Evolutionary conservation across 2,329 filamentous ascomycete genomes (phyloP).

Genomic region (Ceratocystis colombiana): DNA sequence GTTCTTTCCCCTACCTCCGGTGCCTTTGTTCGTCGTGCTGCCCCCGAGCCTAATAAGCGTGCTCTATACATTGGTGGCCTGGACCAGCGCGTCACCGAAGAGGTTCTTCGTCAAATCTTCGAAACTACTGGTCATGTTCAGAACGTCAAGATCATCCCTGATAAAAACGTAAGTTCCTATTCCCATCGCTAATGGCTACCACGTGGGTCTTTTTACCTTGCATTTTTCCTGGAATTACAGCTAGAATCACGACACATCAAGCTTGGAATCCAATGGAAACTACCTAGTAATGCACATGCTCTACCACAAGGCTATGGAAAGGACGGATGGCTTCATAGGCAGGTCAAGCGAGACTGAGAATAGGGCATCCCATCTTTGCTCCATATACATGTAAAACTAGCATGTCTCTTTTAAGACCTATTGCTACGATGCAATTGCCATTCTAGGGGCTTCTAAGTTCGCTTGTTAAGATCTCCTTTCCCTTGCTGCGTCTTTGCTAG

Average conservation of each 20-base stretch:
- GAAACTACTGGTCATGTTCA: constrained; percentile 97
- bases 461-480: neutral
- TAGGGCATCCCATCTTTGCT: neutral
- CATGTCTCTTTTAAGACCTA: neutral
- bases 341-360: neutral
- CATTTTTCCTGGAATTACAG: neutral
- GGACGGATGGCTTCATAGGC: neutral
- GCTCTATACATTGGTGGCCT: constrained; percentile 92
- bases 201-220: neutral
- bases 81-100: constrained; percentile 90
- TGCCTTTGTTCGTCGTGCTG: constrained; percentile 75
- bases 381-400: neutral
- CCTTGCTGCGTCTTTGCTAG: neutral
- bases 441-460: neutral
- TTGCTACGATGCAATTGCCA: neutral
- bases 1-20: constrained; percentile 80
- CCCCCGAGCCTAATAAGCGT: constrained; percentile 96
- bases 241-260: neutral
- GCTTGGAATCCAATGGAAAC: neutral
- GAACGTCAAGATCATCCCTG: constrained; percentile 98
- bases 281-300: neutral
- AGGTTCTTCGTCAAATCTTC: constrained; percentile 94
- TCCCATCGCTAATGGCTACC: neutral
- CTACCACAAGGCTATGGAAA: neutral
- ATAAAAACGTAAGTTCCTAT: constrained; percentile 82